Conservation (phyloP, 805 yeast species). For the Metschnikowia lachancei region DNA sequence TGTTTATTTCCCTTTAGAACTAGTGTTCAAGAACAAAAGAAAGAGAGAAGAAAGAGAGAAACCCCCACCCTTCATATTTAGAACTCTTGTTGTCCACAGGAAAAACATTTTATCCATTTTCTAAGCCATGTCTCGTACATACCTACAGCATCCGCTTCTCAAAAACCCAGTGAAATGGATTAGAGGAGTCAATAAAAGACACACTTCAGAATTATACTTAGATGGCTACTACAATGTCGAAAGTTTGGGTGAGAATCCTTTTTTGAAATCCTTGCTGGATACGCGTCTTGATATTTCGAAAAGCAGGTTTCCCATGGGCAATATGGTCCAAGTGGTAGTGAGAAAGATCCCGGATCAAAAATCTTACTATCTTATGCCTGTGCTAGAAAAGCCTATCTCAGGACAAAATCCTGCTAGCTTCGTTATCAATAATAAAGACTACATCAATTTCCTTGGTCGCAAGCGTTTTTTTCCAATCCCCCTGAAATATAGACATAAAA, state of each 20-base stretch:
- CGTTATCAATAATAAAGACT: conserved; percentile 24
- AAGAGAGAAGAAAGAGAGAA: neutral
- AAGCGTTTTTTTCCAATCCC: conserved; percentile 27
- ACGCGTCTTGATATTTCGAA: conserved; percentile 28
- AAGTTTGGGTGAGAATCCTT: conserved; percentile 27
- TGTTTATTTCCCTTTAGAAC: too few species aligned
- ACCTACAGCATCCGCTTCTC: conserved; percentile 29
- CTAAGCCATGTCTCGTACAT: conserved; percentile 4
- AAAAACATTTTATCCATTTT: too few species aligned
- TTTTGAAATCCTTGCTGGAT: conserved; percentile 24
- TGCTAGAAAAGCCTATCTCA: conserved; percentile 16
- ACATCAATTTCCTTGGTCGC: conserved; percentile 20
- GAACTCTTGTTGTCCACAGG: too few species aligned
- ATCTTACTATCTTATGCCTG: conserved; percentile 18
- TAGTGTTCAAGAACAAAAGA: too few species aligned
- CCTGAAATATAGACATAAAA: conserved; percentile 22
- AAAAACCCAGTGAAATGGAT: conserved; percentile 32
- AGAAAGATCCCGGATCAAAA: conserved; percentile 4
- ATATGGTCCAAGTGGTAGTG: conserved; percentile 22
- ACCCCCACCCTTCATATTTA: neutral
- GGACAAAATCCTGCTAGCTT: conserved; percentile 27
- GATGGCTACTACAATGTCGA: conserved; percentile 19
- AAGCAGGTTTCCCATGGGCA: conserved; percentile 30
- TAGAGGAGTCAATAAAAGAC: conserved; percentile 20
- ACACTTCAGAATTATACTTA: conserved; percentile 23